Base-by-base conservation (phyloP, 2,329 filamentous ascomycete species). In the Didymella exigua region DNA sequence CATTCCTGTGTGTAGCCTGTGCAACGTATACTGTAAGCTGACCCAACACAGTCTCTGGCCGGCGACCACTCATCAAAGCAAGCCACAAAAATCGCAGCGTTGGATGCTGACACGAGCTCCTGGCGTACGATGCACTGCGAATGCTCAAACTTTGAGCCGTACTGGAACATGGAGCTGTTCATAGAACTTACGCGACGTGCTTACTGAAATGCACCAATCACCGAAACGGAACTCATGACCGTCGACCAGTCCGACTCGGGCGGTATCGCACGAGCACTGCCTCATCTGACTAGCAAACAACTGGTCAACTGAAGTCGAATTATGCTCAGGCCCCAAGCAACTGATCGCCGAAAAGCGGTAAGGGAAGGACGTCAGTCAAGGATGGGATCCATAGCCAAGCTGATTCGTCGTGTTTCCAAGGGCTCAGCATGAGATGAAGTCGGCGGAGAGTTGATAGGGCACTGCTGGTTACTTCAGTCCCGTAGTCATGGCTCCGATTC, bases 401-500 rank as follows among this genome's bases (percentile, higher is more conserved):
- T 56, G 48, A 59, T 40, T 49, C 49, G 56, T 51, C 33, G 38
- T 46, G n/a, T 11, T 45, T 50, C 45, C 56, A 59, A 59, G 56
- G 45, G 30, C 45, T 49, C 52, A 50, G 45, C 52, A 40, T 19
- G 23, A 51, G 30, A 42, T 41, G 42, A 38, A 27, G 18, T 47
- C 21, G 47, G 34, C 30, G 54, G 47, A 48, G 56, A 49, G 49
- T 54, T 49, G 62, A 65, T 63, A 65, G 61, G 57, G 53, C 44
- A 47, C 24, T 40, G 44, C 37, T 54, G 53, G 52, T 65, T 62
- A 67, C 65, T 63, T 54, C 58, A 63, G 59, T 56, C 54, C 45
- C 59, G 54, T 57, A 57, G 62, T 65, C 60, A 68, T 54, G 56
- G 56, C 60, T 67, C 68, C 68, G 67, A 69, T 58, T 60, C 62